A percentile compares a stretch with the other conserved stretches of the same genome.
Evolutionary conservation across 2,329 filamentous ascomycete genomes (phyloP).

Genomic region (Cladosporium sp.): DNA sequence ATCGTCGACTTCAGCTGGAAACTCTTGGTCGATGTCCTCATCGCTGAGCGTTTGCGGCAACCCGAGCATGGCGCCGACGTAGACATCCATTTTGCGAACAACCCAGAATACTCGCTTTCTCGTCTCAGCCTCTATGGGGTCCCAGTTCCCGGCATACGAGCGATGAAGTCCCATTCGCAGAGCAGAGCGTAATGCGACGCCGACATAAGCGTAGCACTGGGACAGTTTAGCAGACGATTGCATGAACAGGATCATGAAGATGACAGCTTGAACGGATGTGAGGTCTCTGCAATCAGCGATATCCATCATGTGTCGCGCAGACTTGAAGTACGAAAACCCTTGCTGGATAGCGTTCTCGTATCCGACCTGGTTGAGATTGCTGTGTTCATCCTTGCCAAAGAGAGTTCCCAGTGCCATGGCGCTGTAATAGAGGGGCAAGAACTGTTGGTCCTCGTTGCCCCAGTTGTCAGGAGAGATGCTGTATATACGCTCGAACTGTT

Average conservation of each 20-base stretch:
- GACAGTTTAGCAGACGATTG: slow-evolving; percentile 50
- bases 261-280: slow-evolving; percentile 46
- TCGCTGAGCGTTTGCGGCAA: slow-evolving; percentile 46
- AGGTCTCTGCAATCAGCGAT: slow-evolving; percentile 51
- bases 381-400: slow-evolving; percentile 39
- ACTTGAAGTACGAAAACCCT: slow-evolving; percentile 48
- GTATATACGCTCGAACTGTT: slow-evolving; percentile 73
- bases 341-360: slow-evolving; percentile 47
- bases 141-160: slow-evolving; percentile 44
- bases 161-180: slow-evolving; percentile 50
- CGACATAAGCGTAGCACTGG: slow-evolving; percentile 51
- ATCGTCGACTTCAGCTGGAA: slow-evolving; percentile 45
- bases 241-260: slow-evolving; percentile 52
- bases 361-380: slow-evolving; percentile 33
- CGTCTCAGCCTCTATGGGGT: slow-evolving; percentile 45
- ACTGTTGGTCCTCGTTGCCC: slow-evolving; percentile 42
- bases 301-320: slow-evolving; percentile 46
- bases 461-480: slow-evolving; percentile 53
- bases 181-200: slow-evolving; percentile 47
- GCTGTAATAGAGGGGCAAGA: slow-evolving; percentile 46
- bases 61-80: slow-evolving; percentile 48
- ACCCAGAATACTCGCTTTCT: slow-evolving; percentile 51
- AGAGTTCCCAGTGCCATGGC: slow-evolving; percentile 46
- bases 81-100: slow-evolving; percentile 49
- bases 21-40: slow-evolving; percentile 48